phyloP scores from a whole-genome alignment of 2,329 filamentous ascomycete genomes.

The Colletotrichum horii region DNA sequence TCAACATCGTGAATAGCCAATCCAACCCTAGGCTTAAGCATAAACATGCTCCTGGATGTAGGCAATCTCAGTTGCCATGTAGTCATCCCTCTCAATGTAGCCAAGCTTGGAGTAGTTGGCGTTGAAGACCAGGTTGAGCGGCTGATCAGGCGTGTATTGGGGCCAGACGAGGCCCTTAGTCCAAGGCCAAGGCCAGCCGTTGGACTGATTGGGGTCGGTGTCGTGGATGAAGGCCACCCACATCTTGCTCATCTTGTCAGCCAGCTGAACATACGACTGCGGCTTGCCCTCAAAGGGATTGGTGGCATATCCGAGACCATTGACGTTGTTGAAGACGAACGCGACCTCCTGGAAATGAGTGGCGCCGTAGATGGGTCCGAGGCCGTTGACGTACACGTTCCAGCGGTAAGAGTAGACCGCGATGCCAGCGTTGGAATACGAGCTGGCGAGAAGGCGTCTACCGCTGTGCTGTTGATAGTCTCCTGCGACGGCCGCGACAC shows the following conservation, averaged over 20 bases:
- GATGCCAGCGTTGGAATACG: constrained; percentile 51
- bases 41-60: constrained; percentile 33
- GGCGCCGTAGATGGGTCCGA: constrained; percentile 25
- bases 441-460: constrained; percentile 57
- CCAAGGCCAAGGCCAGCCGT: neutral
- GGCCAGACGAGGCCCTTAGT: constrained; percentile 40
- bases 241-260: constrained; percentile 53
- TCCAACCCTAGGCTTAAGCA: neutral
- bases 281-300: constrained; percentile 46
- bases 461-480: constrained; percentile 62
- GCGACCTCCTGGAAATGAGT: constrained; percentile 32
- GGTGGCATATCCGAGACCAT: constrained; percentile 56
- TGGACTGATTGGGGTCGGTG: constrained; percentile 43
- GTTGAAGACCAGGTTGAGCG: constrained; percentile 55
- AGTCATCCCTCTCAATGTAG: constrained; percentile 50
- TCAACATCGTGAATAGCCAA: neutral
- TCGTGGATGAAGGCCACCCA: constrained; percentile 56
- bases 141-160: constrained; percentile 41
- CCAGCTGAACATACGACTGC: constrained; percentile 43
- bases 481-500: constrained; percentile 65
- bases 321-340: constrained; percentile 55
- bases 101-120: constrained; percentile 44
- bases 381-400: constrained; percentile 36
- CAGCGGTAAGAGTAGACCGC: constrained; percentile 61
- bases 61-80: constrained; percentile 44